A percentile compares a stretch with the other conserved stretches of the same genome.
phyloP scores from a whole-genome alignment of 1,284 basidiomycete genomes.

The Crepidotus sp. region DNA sequence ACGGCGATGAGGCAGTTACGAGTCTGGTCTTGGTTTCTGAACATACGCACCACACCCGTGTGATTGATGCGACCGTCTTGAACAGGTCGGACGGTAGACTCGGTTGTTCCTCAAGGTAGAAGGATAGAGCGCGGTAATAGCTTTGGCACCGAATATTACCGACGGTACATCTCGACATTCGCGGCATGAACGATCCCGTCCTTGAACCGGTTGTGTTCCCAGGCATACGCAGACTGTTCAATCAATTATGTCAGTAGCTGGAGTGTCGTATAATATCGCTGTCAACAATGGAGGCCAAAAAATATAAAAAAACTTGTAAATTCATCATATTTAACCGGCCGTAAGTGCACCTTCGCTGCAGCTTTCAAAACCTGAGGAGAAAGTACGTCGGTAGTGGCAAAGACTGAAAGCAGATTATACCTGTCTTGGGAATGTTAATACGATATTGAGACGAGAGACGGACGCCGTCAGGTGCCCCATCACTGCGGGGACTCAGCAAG shows the following conservation, averaged over 20 bases:
- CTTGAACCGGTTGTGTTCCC: constrained; percentile 99
- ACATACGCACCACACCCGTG: constrained; percentile 89
- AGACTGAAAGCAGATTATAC: constrained; percentile 7
- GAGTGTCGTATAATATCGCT: constrained; percentile 61
- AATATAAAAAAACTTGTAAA: constrained; percentile 49
- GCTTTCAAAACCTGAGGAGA: constrained; percentile 79
- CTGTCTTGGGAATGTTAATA: constrained; percentile 83
- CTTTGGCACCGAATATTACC: constrained; percentile 34
- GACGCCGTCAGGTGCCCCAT: constrained; percentile 99
- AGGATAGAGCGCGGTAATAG: constrained; percentile 82
- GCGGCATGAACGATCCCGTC: constrained; percentile 92
- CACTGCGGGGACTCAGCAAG: constrained; percentile 38
- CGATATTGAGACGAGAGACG: constrained; percentile 98
- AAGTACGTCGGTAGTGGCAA: constrained; percentile 6
- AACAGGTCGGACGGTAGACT: constrained; percentile 89
- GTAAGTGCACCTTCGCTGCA: constrained; percentile 93
- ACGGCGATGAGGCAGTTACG: constrained; percentile 95
- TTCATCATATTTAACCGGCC: constrained; percentile 99
- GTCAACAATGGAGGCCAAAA: constrained; percentile 4
- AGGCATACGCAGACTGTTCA: constrained; percentile 92
- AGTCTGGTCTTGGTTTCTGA: constrained; percentile 92
- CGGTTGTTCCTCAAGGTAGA: constrained; percentile 92
- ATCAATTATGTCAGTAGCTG: constrained; percentile 98
- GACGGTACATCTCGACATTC: constrained; percentile 97
- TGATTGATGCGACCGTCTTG: constrained; percentile 93